These are phyloP conservation scores for Sparassis latifolia DNA, from an alignment of 1,284 basidiomycete species.

Conservation along the genomic window DNA sequence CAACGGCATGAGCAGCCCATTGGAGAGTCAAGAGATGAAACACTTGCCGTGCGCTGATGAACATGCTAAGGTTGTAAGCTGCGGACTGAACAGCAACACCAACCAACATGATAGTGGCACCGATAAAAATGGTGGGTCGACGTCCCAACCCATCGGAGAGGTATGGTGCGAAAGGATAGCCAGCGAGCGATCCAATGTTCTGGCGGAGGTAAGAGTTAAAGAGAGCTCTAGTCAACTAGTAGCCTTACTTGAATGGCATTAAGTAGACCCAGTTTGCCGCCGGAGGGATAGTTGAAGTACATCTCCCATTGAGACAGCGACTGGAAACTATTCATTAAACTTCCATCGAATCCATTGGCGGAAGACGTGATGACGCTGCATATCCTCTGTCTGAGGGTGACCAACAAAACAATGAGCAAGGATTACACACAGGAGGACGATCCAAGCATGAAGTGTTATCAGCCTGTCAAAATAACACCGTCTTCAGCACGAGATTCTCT, in stretches of 20 bases:
- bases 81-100: constrained; percentile 66
- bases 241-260: constrained; percentile 61
- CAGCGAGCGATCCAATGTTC: constrained; percentile 62
- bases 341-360: constrained; percentile 65
- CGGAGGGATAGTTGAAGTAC: constrained; percentile 49
- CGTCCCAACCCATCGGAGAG: constrained; percentile 63
- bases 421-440: constrained; percentile 45
- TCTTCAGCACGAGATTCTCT: too few species aligned
- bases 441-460: constrained; percentile 56
- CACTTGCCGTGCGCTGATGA: constrained; percentile 65
- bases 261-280: constrained; percentile 51
- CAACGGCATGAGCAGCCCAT: background rate
- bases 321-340: constrained; percentile 69
- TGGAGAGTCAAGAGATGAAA: background rate
- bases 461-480: constrained; percentile 30
- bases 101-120: constrained; percentile 55
- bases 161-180: constrained; percentile 64
- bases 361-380: constrained; percentile 59
- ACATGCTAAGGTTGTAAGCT: constrained; percentile 73
- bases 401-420: background rate
- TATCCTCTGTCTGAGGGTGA: background rate
- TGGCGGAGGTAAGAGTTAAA: constrained; percentile 15
- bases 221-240: background rate
- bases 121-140: constrained; percentile 50
- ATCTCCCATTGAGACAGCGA: constrained; percentile 51